Evolutionary conservation across 768 basidiomycete species (phyloP).

Genomic region (Tephrocybe sp.): DNA sequence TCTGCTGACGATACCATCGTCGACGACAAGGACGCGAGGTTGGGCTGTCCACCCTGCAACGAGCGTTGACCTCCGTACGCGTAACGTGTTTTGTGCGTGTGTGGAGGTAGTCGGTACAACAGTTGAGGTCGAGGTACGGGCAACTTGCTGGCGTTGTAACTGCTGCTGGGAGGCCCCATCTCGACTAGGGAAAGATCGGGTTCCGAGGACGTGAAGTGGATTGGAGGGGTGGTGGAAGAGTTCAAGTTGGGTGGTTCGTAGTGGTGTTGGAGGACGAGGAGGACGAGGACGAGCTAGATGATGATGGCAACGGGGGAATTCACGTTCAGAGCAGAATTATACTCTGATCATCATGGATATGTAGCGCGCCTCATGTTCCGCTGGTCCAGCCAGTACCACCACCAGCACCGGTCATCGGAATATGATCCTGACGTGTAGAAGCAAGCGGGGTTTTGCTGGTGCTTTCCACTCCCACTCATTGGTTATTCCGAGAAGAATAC

Average conservation of each 20-base stretch:
- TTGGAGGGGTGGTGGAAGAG: no score
- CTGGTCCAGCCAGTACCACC: no score
- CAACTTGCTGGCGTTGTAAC: neutral
- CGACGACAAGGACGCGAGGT: slow-evolving; percentile 88
- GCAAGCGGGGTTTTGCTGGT: slow-evolving; percentile 11
- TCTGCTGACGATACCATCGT: slow-evolving; percentile 93
- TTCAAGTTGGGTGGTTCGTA: no score
- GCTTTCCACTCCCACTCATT: neutral
- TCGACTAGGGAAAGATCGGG: no score
- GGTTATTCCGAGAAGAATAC: no score
- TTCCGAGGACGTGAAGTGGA: no score
- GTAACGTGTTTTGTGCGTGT: slow-evolving; percentile 42
- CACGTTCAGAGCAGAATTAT: no score
- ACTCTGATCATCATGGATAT: no score
- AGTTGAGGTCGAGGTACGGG: neutral
- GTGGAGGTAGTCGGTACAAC: slow-evolving; percentile 2
- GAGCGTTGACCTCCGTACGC: slow-evolving; percentile 74
- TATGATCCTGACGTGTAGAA: neutral
- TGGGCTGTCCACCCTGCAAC: slow-evolving; percentile 91
- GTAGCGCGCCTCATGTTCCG: slow-evolving; percentile 56
- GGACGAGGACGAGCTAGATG: no score
- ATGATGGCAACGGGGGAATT: no score
- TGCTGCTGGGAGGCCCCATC: slow-evolving; percentile 25
- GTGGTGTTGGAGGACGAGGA: no score
- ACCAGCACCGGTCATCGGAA: neutral